Conservation (phyloP, 768 basidiomycete species). For the Polyporus arcularius region DNA sequence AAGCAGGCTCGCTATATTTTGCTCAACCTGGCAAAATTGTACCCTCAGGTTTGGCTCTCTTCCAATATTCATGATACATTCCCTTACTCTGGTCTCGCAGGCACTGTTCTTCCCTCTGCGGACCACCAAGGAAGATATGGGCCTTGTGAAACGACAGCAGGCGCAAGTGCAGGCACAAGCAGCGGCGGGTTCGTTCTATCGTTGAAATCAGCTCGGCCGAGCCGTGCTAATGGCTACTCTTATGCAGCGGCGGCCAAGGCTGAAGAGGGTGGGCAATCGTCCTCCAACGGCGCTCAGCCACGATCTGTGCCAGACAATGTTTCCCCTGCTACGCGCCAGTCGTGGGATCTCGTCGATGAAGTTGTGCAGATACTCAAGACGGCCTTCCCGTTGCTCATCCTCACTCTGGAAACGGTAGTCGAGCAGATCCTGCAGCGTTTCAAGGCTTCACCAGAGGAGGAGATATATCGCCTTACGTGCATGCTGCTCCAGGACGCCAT, state of each 20-base stretch:
- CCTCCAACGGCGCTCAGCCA: constrained; percentile 26
- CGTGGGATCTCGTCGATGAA: constrained; percentile 92
- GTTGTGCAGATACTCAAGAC: constrained; percentile 93
- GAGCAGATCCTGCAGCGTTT: constrained; percentile 92
- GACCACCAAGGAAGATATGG: constrained; percentile 76
- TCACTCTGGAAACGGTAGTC: constrained; percentile 96
- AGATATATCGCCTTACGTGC: constrained; percentile 87
- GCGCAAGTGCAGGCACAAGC: constrained; percentile 7
- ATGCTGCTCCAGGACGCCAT: constrained; percentile 88
- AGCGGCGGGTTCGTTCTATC: neutral
- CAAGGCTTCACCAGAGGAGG: constrained; percentile 88
- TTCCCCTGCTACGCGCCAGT: constrained; percentile 43
- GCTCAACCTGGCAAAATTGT: constrained; percentile 85
- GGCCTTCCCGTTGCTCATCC: constrained; percentile 89
- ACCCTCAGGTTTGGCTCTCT: constrained; percentile 72
- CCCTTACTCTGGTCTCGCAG: constrained; percentile 40
- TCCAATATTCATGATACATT: neutral
- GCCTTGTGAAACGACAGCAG: constrained; percentile 44
- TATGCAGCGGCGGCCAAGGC: neutral
- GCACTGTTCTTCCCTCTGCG: constrained; percentile 94
- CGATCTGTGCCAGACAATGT: constrained; percentile 1
- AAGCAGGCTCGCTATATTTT: constrained; percentile 91
- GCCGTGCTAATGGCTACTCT: too few relatives aligned
- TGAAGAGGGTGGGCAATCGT: constrained; percentile 23
- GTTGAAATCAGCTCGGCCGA: too few relatives aligned